Base-by-base conservation (phyloP, 1,284 basidiomycete genomes). In the Austroboletus novae-zelandiae region DNA sequence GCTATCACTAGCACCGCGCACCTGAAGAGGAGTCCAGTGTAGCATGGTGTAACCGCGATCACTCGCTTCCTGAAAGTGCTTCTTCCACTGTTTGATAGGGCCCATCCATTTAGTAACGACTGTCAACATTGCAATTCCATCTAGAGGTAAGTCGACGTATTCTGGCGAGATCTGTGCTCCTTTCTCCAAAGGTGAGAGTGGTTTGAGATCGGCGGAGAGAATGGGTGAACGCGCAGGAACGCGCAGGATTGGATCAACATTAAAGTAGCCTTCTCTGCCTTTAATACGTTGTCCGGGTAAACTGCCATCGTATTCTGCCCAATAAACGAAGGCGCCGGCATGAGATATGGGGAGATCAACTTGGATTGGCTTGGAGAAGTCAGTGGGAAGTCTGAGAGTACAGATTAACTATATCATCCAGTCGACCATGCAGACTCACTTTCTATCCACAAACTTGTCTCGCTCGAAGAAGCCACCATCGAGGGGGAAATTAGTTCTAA, bases 41-140 rank as follows among this genome's bases (percentile, higher is more conserved):
- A 98, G 74, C 90, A 95, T 94, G 57, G 94, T 98, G 75, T 98
- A 98, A 0, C 95, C 94, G 45, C 94, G 77, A 53, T 91, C 79
- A 52, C 84, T 82, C 6, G 91, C 89, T 69, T 94, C 91, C 45
- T 80, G 77, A 58, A 95, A 89, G 64, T 91, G 82, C 8, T 78
- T 75, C 41, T 74, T 78, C 94, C 95, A 98, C 31, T 83, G 74
- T 11, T 73, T 69, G 29, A 92, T 70, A 2, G 85, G 79, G 2
- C 94, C 95, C 91, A 97, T 96, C 95, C 95, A 98, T 70, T 98
- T 98, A 3, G 93, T 94, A 41, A 98, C 85, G 40, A 94, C 77
- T 8, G 91, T 94, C 51, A 97, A 74, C 59, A 97, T 87, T 35
- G 87, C 82, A 14, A 98, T 78, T 10, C 87, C 91, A 67, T 96